Percentiles rank a stretch among this genome's conserved stretches.
phyloP scores from a whole-genome alignment of 2,329 filamentous ascomycete species.

The Chrysoporthe puriensis region DNA sequence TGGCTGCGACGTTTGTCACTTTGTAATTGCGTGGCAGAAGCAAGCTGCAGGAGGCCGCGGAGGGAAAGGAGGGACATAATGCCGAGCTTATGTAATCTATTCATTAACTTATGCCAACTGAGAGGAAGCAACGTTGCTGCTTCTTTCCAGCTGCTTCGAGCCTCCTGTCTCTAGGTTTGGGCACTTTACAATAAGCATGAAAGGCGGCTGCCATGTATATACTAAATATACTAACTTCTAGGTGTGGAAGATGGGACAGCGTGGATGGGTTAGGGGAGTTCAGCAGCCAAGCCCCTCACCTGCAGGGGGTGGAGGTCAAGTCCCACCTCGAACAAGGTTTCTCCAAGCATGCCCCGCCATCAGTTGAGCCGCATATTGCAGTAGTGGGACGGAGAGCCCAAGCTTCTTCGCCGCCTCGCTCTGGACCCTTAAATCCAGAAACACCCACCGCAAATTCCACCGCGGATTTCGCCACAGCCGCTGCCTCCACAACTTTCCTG shows the following conservation, averaged over 20 bases:
- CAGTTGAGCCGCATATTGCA: background rate
- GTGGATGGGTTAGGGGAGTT: slow-evolving; percentile 7
- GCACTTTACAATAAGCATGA: background rate
- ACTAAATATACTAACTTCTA: background rate
- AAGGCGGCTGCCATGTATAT: background rate
- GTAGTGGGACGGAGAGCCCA: background rate
- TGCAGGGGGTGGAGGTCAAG: background rate
- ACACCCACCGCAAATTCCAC: background rate
- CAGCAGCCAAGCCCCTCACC: background rate
- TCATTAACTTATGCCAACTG: background rate
- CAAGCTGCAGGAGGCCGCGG: background rate
- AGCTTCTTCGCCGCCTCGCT: slow-evolving; percentile 3
- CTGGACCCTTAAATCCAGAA: slow-evolving; percentile 9
- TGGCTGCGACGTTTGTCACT: background rate
- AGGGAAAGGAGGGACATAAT: background rate
- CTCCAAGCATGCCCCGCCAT: background rate
- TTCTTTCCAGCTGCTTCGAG: background rate
- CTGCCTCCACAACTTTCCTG: background rate
- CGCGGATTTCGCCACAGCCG: background rate
- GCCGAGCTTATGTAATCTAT: background rate
- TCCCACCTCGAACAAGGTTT: background rate
- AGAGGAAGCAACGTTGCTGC: background rate
- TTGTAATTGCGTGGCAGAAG: background rate
- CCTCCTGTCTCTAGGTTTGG: background rate
- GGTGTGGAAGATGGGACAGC: background rate